Evolutionary conservation across 768 basidiomycete species (phyloP).

Genomic region (Kwoniella shandongensis): DNA sequence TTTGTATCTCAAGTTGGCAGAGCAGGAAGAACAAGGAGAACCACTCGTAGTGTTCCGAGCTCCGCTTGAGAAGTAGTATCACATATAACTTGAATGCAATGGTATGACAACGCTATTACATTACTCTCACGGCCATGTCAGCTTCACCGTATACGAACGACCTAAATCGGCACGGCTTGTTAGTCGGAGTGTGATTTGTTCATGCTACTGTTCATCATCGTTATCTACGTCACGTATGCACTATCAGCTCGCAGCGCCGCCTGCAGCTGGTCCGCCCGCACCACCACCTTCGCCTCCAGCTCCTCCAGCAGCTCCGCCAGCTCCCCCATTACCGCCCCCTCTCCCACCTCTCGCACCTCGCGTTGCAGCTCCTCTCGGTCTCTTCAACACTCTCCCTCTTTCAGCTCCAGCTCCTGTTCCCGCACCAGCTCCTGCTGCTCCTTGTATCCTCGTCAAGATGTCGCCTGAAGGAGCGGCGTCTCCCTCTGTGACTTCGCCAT

Average conservation of each 20-base stretch:
- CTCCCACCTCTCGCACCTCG: background rate
- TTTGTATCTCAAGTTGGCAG: slow-evolving; percentile 3
- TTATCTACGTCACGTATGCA: too few species aligned
- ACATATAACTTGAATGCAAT: background rate
- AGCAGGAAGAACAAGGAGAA: slow-evolving; percentile 8
- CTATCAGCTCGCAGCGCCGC: background rate
- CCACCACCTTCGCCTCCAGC: slow-evolving; percentile 9
- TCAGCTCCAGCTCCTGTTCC: slow-evolving; percentile 9
- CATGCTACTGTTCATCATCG: too few species aligned
- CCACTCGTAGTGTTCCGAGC: slow-evolving; percentile 6
- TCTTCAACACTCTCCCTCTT: slow-evolving; percentile 25
- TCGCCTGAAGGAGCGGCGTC: background rate
- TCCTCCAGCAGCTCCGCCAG: slow-evolving; percentile 3
- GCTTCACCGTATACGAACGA: too few species aligned
- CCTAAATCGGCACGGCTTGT: too few species aligned
- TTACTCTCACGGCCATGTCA: too few species aligned
- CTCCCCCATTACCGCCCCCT: slow-evolving; percentile 5
- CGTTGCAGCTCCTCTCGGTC: slow-evolving; percentile 28
- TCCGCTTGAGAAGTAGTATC: background rate
- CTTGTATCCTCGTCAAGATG: slow-evolving; percentile 23
- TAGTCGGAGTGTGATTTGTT: too few species aligned
- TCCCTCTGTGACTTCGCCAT: slow-evolving; percentile 31
- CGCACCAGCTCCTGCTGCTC: slow-evolving; percentile 10
- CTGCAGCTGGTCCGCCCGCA: slow-evolving; percentile 6
- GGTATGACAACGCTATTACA: too few species aligned